Percentiles rank a stretch among this genome's conserved stretches.
phyloP scores from a whole-genome alignment of 495 filamentous ascomycete genomes.

The Penicillium egyptiacum region DNA sequence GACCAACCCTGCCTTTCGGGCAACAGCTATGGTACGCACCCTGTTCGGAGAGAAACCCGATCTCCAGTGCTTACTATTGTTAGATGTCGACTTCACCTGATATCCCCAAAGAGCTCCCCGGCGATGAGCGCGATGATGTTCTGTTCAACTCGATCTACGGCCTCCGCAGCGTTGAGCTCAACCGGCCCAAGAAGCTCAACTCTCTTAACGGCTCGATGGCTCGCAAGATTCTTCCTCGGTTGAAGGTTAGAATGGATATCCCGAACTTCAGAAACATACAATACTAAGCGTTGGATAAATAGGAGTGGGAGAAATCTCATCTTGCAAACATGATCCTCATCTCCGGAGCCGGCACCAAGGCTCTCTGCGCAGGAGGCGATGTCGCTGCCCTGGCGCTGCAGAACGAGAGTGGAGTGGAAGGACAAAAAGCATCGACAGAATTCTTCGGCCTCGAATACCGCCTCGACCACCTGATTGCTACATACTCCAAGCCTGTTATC shows the following conservation, averaged over 20 bases:
- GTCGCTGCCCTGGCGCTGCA: conserved; percentile 71
- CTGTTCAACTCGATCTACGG: conserved; percentile 86
- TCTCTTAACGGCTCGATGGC: conserved; percentile 92
- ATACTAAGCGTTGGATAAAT: conserved; percentile 23
- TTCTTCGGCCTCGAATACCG: conserved; percentile 93
- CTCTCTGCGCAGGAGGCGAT: conserved; percentile 93
- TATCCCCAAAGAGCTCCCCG: conserved; percentile 54
- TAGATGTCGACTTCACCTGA: conserved; percentile 59
- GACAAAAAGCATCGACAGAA: conserved; percentile 65
- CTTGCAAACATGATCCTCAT: conserved; percentile 91
- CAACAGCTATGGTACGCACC: conserved; percentile 44
- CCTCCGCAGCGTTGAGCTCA: conserved; percentile 88
- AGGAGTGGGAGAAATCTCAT: conserved; percentile 92
- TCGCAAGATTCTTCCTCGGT: conserved; percentile 80
- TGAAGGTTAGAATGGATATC: conserved; percentile 53
- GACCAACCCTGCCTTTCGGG: conserved; percentile 57
- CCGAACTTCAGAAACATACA: not conserved
- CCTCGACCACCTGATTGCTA: conserved; percentile 93
- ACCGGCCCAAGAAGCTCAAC: conserved; percentile 87
- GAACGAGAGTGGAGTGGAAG: conserved; percentile 66
- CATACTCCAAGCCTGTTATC: conserved; percentile 87
- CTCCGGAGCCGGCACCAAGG: conserved; percentile 78
- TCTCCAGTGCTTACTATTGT: conserved; percentile 6
- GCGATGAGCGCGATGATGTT: conserved; percentile 85
- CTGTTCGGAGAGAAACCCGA: conserved; percentile 4